These are phyloP conservation scores for Yueomyces sp. DNA, from an alignment of 805 yeast species.

Conservation along the genomic window DNA sequence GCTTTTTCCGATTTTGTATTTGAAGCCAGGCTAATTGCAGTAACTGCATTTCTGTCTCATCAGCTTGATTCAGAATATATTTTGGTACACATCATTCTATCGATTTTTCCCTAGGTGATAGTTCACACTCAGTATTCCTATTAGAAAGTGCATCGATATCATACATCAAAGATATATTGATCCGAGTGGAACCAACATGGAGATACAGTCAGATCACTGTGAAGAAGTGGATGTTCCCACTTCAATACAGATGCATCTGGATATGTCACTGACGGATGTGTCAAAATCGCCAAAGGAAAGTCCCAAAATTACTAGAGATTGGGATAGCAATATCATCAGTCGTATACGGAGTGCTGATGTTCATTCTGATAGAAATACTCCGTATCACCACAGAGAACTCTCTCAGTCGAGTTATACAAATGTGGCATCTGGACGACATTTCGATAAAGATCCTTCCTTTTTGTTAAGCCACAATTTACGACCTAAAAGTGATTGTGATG, in stretches of 20 bases:
- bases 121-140: too few species aligned
- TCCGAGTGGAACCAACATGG: background rate
- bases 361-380: background rate
- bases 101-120: too few species aligned
- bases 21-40: too few species aligned
- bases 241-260: slow-evolving; percentile 11
- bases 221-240: slow-evolving; percentile 18
- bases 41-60: too few species aligned
- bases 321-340: too few species aligned
- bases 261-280: background rate
- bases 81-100: too few species aligned
- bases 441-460: background rate
- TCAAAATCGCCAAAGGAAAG: background rate
- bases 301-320: background rate
- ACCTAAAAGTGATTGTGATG: too few species aligned
- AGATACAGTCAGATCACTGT: background rate
- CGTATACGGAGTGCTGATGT: background rate
- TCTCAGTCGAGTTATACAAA: background rate
- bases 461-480: background rate
- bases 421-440: background rate
- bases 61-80: too few species aligned
- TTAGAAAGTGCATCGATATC: too few species aligned
- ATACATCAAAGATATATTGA: too few species aligned
- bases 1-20: too few species aligned
- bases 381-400: background rate